Evolutionary conservation across 495 filamentous ascomycete genomes (phyloP).

Genomic region (Ramalina intermedia): DNA sequence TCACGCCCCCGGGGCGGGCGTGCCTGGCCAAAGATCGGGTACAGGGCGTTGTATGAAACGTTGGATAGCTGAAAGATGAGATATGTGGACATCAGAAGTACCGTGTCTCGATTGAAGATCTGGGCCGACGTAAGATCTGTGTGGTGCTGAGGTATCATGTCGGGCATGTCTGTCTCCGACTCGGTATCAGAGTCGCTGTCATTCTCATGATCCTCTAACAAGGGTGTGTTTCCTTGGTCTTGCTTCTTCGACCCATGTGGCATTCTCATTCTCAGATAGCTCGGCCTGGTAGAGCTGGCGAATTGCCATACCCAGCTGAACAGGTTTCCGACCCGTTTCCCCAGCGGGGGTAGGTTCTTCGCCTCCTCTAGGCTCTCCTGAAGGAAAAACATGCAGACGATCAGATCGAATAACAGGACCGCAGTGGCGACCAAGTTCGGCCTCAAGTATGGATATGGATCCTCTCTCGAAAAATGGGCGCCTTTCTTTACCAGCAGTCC

Average conservation of each 20-base stretch:
- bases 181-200: slow-evolving; percentile 16
- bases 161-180: slow-evolving; percentile 21
- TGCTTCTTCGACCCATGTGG: not conserved
- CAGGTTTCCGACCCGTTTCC: slow-evolving; percentile 40
- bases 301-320: slow-evolving; percentile 67
- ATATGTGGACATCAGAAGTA: slow-evolving; percentile 67
- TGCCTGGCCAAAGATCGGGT: slow-evolving; percentile 77
- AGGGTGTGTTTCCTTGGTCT: slow-evolving; percentile 17
- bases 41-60: slow-evolving; percentile 78
- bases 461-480: slow-evolving; percentile 32
- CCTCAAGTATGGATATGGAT: slow-evolving; percentile 65
- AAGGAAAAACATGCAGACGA: slow-evolving; percentile 60
- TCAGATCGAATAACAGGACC: slow-evolving; percentile 57
- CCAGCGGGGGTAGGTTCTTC: slow-evolving; percentile 45
- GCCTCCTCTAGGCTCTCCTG: slow-evolving; percentile 78
- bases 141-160: slow-evolving; percentile 25
- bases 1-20: slow-evolving; percentile 58
- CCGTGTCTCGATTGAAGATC: slow-evolving; percentile 62
- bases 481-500: slow-evolving; percentile 56
- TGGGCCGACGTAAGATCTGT: slow-evolving; percentile 31
- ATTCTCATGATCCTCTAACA: slow-evolving; percentile 22
- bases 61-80: slow-evolving; percentile 81
- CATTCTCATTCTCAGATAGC: slow-evolving; percentile 32
- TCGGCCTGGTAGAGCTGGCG: slow-evolving; percentile 42
- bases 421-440: slow-evolving; percentile 67